A percentile compares a stretch with the other conserved stretches of the same genome.
Conservation (phyloP, 306 rosid species). For the Quillaja saponaria region DNA sequence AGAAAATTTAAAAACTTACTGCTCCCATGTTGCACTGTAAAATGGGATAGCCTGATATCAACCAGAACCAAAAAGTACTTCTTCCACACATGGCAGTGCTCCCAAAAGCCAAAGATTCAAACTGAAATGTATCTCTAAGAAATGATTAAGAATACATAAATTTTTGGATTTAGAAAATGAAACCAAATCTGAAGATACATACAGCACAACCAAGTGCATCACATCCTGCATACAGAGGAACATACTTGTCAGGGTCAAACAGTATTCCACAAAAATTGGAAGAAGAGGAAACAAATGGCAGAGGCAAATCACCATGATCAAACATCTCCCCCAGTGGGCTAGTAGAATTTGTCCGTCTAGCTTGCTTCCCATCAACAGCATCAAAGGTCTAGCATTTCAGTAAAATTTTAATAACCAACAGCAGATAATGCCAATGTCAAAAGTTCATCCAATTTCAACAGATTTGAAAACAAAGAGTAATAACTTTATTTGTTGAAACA, state of each 20-base stretch:
- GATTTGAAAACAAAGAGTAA: too few relatives aligned
- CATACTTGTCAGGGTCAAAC: conserved; percentile 33
- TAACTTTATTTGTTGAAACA: too few relatives aligned
- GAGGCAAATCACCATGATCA: conserved; percentile 74
- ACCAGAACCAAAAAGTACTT: conserved; percentile 90
- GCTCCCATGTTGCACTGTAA: conserved; percentile 95
- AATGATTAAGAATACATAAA: conserved; percentile 7
- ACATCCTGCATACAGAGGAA: conserved; percentile 63
- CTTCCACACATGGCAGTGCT: conserved; percentile 93
- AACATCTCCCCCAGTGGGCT: conserved; percentile 98
- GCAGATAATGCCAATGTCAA: too few relatives aligned
- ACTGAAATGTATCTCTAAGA: conserved; percentile 46
- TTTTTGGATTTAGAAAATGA: conserved; percentile 15
- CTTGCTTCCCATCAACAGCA: conserved; percentile 99
- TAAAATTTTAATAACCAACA: too few relatives aligned
- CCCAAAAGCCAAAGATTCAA: conserved; percentile 90
- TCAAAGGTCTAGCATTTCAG: conserved; percentile 89
- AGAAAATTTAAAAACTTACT: conserved; percentile 56
- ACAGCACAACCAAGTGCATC: conserved; percentile 99
- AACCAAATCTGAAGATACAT: conserved; percentile 36
- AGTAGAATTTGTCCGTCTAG: conserved; percentile 89
- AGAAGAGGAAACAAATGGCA: conserved; percentile 3
- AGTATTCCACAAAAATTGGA: not conserved
- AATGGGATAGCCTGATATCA: conserved; percentile 93
- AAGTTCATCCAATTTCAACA: too few relatives aligned